Percentiles rank a stretch among this genome's conserved stretches.
phyloP scores from a whole-genome alignment of 2,329 filamentous ascomycete species.

The Botrytis paeoniae region DNA sequence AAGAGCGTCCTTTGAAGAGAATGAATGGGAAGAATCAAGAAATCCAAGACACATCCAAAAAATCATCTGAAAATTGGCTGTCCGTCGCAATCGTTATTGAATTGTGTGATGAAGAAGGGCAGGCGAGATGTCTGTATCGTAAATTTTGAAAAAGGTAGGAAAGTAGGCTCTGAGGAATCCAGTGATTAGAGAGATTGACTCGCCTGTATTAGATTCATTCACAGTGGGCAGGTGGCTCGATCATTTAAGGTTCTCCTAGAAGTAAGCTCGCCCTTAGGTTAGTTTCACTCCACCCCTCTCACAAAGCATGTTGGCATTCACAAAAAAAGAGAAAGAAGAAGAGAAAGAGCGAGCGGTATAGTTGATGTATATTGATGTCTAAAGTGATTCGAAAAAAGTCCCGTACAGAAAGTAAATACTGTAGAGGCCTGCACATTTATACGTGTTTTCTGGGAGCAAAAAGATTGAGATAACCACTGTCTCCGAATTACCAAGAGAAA shows the following conservation, averaged over 20 bases:
- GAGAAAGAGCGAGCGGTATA: not conserved
- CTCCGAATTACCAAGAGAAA: not conserved
- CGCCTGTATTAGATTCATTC: not conserved
- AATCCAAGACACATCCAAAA: not conserved
- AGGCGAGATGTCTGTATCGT: not conserved
- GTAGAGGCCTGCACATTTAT: not conserved
- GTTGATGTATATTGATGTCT: not conserved
- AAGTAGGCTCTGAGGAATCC: not conserved
- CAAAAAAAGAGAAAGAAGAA: not conserved
- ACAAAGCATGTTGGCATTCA: not conserved
- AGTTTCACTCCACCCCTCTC: not conserved
- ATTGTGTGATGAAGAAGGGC: not conserved
- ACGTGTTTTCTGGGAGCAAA: not conserved
- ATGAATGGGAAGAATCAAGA: not conserved
- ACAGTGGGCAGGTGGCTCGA: not conserved
- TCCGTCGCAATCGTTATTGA: not conserved
- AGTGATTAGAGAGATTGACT: not conserved
- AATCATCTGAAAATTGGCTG: not conserved
- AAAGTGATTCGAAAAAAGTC: not conserved
- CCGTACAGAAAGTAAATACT: not conserved
- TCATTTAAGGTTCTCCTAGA: not conserved
- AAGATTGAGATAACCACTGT: not conserved
- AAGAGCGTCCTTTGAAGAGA: not conserved
- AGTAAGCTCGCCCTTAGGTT: not conserved
- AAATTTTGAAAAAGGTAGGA: not conserved